phyloP scores from a whole-genome alignment of 2,329 filamentous ascomycete genomes.

The Colletotrichum brevisporum region DNA sequence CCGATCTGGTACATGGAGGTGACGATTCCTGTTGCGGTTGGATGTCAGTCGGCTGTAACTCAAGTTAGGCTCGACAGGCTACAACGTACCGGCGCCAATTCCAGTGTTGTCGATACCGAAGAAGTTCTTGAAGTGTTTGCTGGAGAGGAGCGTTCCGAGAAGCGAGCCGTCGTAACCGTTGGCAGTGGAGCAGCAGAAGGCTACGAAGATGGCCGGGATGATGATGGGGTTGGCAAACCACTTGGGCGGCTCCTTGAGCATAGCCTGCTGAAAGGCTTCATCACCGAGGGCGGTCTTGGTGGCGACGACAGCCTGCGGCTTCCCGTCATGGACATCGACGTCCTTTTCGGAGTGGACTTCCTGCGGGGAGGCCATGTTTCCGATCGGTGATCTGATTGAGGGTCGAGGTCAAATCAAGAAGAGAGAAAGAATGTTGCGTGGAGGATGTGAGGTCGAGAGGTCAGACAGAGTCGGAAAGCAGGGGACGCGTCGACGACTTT shows the following conservation, averaged over 20 bases:
- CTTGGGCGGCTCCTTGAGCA: slow-evolving; percentile 48
- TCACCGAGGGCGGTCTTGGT: slow-evolving; percentile 18
- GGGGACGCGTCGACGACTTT: too few species aligned
- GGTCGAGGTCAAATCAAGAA: not conserved
- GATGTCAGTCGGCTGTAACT: not conserved
- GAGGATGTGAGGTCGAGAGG: too few species aligned
- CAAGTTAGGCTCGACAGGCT: not conserved
- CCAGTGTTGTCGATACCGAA: slow-evolving; percentile 64
- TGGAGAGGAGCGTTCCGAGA: slow-evolving; percentile 66
- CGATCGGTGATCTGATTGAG: not conserved
- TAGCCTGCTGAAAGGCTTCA: slow-evolving; percentile 45
- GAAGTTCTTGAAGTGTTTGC: slow-evolving; percentile 63
- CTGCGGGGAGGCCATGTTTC: slow-evolving; percentile 15
- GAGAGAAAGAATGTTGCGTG: too few species aligned
- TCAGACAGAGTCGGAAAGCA: too few species aligned
- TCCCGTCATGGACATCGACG: not conserved
- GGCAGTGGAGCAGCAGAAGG: slow-evolving; percentile 48
- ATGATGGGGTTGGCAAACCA: slow-evolving; percentile 41
- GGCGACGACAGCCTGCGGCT: slow-evolving; percentile 19
- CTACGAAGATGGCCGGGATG: slow-evolving; percentile 45
- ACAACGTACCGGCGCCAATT: slow-evolving; percentile 60
- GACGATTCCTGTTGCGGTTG: slow-evolving; percentile 49
- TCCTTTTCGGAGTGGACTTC: slow-evolving; percentile 19
- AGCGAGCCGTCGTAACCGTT: slow-evolving; percentile 65
- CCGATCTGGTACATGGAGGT: slow-evolving; percentile 67